Evolutionary conservation across 108 stramenopile species (phyloP), one percentile per base, ranked within the genome.

Genomic region (Stephanodiscus minutulus): DNA sequence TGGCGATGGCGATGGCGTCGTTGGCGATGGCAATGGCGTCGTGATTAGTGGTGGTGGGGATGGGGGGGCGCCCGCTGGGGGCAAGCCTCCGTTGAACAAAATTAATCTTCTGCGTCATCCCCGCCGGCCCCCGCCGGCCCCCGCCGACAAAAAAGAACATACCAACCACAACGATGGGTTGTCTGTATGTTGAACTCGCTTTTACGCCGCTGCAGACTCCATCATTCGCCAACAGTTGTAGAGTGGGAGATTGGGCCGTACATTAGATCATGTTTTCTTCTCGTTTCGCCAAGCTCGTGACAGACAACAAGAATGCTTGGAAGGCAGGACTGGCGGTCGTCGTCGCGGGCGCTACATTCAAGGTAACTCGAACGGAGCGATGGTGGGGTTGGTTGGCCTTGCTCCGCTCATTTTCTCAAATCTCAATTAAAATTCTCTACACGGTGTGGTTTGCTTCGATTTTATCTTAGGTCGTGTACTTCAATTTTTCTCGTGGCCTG

Each of bases 401-500:
- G 25, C 20, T 17, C 10, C 29, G 29, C 29, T 22, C 36, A 27
- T 10, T 49, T 17, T 21, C 15, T 62, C 36, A 28, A 39, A 56
- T 47, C 10, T 41, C 18, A 47, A 52, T 22, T 49, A 27, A 17
- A 18, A 33, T 60, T 24, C 60, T 20, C 20, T 46, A 41, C 7
- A 11, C 47, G 20, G 9, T 68, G 33, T 46, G 20, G 25, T 20
- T 43, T 43, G 11, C 17, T 37, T 43, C 1, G 21, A 24, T 22
- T 29, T 13, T 25, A 43, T 41, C 2, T 18, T 17, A 74, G 78
- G 72, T 79, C 13, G 57, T 68, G 22, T 90, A 90, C 50, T 90
- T 90, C 61, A 68, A 83, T 52, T 84, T 83, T 58, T 87, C 86
- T 17, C 78, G 88, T 13, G 80, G 76, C 20, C 22, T 87, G 18